Conservation (phyloP, 192 early-diverging fungal genomes). For the Podila minutissima region DNA sequence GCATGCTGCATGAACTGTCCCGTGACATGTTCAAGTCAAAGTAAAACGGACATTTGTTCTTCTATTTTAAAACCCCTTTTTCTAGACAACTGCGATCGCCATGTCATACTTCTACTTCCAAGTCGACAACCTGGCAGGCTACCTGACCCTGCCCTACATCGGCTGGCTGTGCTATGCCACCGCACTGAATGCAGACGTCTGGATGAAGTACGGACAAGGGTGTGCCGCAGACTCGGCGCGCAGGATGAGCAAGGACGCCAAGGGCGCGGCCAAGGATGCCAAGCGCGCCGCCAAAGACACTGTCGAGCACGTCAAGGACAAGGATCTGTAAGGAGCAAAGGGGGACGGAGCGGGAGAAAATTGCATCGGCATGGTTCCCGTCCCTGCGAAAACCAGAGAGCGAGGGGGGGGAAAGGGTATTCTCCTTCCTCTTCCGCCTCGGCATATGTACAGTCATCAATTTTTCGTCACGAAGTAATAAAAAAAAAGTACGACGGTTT, state of each 20-base stretch:
- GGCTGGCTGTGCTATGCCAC: conserved; percentile 47
- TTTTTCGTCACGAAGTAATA: too few relatives aligned
- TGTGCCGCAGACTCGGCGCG: conserved; percentile 34
- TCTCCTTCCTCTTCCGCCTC: too few relatives aligned
- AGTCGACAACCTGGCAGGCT: conserved; percentile 31
- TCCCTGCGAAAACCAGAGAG: too few relatives aligned
- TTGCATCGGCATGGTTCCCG: too few relatives aligned
- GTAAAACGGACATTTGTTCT: too few relatives aligned
- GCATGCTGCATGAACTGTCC: too few relatives aligned
- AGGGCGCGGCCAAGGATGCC: conserved; percentile 22
- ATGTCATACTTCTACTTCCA: conserved; percentile 40
- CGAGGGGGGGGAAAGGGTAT: too few relatives aligned
- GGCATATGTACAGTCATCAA: too few relatives aligned
- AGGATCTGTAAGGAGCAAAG: not conserved
- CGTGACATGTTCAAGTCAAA: too few relatives aligned
- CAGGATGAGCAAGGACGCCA: conserved; percentile 26
- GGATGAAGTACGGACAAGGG: conserved; percentile 38
- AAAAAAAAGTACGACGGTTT: too few relatives aligned
- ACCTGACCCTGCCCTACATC: conserved; percentile 40
- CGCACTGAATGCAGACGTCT: conserved; percentile 40
- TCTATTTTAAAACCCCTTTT: too few relatives aligned
- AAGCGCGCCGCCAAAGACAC: conserved; percentile 27
- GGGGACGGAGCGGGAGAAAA: too few relatives aligned
- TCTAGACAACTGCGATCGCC: conserved; percentile 26
- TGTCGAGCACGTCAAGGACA: conserved; percentile 16